Evolutionary conservation across 768 basidiomycete species (phyloP), one percentile per base, ranked within the genome.

Genomic region (Boletus eberwhitei): DNA sequence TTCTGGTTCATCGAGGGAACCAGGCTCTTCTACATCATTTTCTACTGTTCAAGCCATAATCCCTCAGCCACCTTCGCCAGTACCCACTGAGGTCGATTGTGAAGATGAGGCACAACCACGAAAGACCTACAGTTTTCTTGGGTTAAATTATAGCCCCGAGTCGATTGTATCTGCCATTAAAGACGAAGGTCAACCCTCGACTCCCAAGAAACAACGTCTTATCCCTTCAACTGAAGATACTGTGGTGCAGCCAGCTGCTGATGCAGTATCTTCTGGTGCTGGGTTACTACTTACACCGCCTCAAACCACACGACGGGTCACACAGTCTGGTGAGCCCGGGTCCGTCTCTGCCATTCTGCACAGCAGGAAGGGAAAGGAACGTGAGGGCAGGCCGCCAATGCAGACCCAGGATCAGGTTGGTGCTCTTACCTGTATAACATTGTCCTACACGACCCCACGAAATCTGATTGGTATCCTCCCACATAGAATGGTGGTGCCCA

Each of bases 331-430:
- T 31, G 50, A 22, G 17, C 43, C 40, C 5, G 17, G 26, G 35
- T 31, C 46, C 8, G 34, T 38, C 35, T 34, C 62, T 52, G 51
- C 52, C 17, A 50, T 35, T 26, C 37, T 24, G 16, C 54, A 48
- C 32, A 70, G 52, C 48, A 59, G 59, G 32, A 67, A 67, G 49
- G 66, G 59, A 21, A 73, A 71, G 46, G 70, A 59, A 43, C 66
- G 68, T 17, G 65, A 61, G 32, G 39, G 35, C 12, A 42, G 13
- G 8, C 39, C 22, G 32, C 29, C 39, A 19, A 48, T 34, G 11
- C 48, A 24, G 26, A 39, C 31, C 29, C 39, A 54, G 19, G 47
- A 57, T 14, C 53, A 48, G 53, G 65, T 68, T n/a, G 45, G 64
- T 61, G 35, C 14, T 53, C 39, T 43, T 21, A 50, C 17, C 38